These are phyloP conservation scores for Sphaceloma murrayae DNA, from an alignment of 2,329 filamentous ascomycete species.

Conservation along the genomic window DNA sequence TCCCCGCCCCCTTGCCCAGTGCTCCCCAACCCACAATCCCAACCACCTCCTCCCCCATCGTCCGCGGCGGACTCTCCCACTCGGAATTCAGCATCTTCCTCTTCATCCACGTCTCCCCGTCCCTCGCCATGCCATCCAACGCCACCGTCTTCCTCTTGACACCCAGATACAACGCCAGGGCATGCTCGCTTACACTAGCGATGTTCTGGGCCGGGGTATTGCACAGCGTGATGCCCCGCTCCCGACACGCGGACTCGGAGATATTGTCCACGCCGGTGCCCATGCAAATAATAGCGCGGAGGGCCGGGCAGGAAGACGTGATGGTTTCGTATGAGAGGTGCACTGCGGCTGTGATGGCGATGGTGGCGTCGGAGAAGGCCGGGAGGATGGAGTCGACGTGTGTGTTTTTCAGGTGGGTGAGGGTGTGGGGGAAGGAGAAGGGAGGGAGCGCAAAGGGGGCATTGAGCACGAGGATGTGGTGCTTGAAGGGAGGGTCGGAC, in stretches of 20 bases:
- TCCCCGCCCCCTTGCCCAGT: constrained; percentile 37
- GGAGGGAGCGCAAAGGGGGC: constrained; percentile 34
- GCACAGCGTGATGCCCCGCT: constrained; percentile 37
- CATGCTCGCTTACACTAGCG: constrained; percentile 39
- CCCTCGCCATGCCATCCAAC: constrained; percentile 30
- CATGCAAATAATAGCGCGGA: constrained; percentile 37
- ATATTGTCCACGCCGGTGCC: constrained; percentile 42
- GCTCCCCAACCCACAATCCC: constrained; percentile 44
- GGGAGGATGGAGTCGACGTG: constrained; percentile 30
- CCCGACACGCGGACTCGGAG: constrained; percentile 36
- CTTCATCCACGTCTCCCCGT: constrained; percentile 34
- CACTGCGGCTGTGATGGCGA: constrained; percentile 36
- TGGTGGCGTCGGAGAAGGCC: constrained; percentile 39
- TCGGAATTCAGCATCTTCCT: constrained; percentile 31
- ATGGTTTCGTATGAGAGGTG: constrained; percentile 36
- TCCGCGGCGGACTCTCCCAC: constrained; percentile 34
- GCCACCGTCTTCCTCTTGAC: constrained; percentile 35
- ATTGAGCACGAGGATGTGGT: constrained; percentile 41
- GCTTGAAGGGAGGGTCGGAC: constrained; percentile 29
- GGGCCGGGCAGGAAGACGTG: constrained; percentile 30
- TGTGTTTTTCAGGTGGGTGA: constrained; percentile 32
- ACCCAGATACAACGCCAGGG: constrained; percentile 42
- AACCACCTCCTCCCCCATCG: constrained; percentile 40
- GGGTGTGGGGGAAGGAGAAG: constrained; percentile 37
- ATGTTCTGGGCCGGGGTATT: constrained; percentile 42